Evolutionary conservation across 257 asterid species (phyloP).

Genomic region (Solanum dulcamara): DNA sequence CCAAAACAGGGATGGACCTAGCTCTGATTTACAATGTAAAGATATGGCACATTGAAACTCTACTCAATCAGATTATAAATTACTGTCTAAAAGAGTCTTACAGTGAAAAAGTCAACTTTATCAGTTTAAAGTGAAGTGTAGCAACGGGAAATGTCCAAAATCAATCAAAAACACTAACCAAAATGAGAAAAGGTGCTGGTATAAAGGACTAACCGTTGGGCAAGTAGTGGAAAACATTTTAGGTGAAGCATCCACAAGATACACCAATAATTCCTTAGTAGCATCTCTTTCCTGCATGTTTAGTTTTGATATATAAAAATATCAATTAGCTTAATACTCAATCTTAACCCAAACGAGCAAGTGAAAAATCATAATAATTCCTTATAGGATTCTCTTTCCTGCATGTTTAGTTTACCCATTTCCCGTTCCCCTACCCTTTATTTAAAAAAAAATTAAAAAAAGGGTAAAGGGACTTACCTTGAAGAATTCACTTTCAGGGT

Average conservation of each 20-base stretch:
- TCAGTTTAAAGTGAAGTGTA: background rate
- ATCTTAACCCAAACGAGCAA: background rate
- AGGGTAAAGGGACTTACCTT: slow-evolving; percentile 17
- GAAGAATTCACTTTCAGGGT: slow-evolving; percentile 46
- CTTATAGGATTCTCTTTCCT: slow-evolving; percentile 26
- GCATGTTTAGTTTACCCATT: slow-evolving; percentile 1
- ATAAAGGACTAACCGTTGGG: slow-evolving; percentile 24
- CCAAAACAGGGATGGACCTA: background rate
- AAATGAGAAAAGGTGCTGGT: background rate
- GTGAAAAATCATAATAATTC: slow-evolving; percentile 22
- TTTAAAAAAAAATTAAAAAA: background rate
- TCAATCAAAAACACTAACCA: background rate
- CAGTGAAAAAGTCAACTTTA: background rate
- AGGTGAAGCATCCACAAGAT: slow-evolving; percentile 91
- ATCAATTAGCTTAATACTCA: slow-evolving; percentile 8
- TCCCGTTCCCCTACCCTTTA: background rate
- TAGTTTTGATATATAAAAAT: background rate
- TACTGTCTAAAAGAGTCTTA: background rate
- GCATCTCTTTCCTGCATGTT: slow-evolving; percentile 53
- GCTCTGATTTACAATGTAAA: background rate
- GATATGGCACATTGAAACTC: background rate
- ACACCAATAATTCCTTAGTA: slow-evolving; percentile 60
- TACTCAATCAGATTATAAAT: background rate
- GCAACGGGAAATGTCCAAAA: background rate
- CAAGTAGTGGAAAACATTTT: slow-evolving; percentile 64